Base-by-base conservation (phyloP, 108 stramenopile species). In the Poteriospumella lacustris region DNA sequence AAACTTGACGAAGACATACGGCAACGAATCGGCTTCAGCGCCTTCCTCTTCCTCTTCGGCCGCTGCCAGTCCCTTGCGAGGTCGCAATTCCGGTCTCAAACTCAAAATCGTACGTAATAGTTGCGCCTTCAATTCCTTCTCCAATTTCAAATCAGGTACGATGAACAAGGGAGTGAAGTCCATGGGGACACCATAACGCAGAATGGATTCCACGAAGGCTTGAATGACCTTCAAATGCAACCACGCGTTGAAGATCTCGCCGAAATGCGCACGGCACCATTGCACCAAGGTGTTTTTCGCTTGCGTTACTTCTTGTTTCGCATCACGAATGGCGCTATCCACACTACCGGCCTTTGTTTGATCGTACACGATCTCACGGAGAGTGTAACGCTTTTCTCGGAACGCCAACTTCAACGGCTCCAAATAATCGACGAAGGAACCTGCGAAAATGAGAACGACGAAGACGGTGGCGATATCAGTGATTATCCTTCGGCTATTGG, bases 251-350 rank as follows among this genome's bases (percentile, higher is more conserved):
- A 93, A 95, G 34, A 92, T 91, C 84, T 97, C 97, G 58, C 94
- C 95, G 78, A 89, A 97, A 81, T 97, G 97, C 41, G 93, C 93
- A 85, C 91, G 92, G 88, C 97, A 95, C 97, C 97, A 97, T 62
- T 93, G 88, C 81, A 91, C 90, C 68, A 96, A 79, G 43, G 80
- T 67, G 12, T 52, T 58, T 44, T 68, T 80, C 44, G 76, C 26
- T 40, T 86, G 84, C 36, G 76, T 60, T 24, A 70, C 41, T 41
- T 86, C 84, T 24, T 39, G 34, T 68, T 68, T 58, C 29, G 78
- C 69, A 38, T 58, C 34, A 19, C 42, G 81, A 31, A 91, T 90
- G 40, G 82, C 87, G 85, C 92, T 89, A 60, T 91, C 88, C 34
- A 89, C 81, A 75, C 92, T 89, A 59, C 90, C 91, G 34, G 91